Evolutionary conservation across 1,284 basidiomycete genomes (phyloP).

Genomic region (Apiotrichum veenhuisii): DNA sequence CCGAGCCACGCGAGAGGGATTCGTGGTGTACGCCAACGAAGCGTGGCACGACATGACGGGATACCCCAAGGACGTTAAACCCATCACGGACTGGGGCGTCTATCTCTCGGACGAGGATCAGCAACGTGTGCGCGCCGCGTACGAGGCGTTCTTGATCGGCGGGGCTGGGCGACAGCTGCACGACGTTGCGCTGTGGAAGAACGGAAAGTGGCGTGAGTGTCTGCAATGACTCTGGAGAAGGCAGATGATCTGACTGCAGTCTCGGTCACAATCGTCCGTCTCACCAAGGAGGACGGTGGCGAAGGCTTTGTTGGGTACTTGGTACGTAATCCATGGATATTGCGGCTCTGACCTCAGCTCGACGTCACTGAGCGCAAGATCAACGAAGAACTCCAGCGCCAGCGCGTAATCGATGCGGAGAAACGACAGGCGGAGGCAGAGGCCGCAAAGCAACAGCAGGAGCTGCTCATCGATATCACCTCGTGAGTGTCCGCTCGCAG

Average conservation of each 20-base stretch:
- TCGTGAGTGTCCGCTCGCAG: constrained; percentile 14
- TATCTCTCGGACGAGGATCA: constrained; percentile 22
- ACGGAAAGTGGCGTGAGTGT: constrained; percentile 28
- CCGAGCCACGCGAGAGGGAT: constrained; percentile 31
- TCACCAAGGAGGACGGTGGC: background rate
- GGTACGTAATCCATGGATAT: background rate
- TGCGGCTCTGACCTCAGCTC: constrained; percentile 1
- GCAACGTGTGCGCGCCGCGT: constrained; percentile 18
- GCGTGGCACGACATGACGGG: constrained; percentile 38
- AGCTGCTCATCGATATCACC: constrained; percentile 47
- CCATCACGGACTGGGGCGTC: constrained; percentile 32
- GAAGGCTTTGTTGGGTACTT: constrained; percentile 33
- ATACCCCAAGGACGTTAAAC: constrained; percentile 19
- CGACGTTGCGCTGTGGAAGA: constrained; percentile 32
- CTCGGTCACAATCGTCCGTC: background rate
- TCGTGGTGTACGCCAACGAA: constrained; percentile 33
- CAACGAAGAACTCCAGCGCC: constrained; percentile 39
- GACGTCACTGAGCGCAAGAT: constrained; percentile 46
- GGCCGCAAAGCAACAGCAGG: constrained; percentile 41
- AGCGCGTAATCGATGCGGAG: constrained; percentile 41
- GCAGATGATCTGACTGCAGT: constrained; percentile 24
- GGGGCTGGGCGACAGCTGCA: background rate
- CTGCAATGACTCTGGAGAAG: background rate
- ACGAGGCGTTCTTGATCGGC: constrained; percentile 19
- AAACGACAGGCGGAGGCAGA: constrained; percentile 38